phyloP scores from a whole-genome alignment of 106 monocot species.

The Dactylorhiza incarnata region DNA sequence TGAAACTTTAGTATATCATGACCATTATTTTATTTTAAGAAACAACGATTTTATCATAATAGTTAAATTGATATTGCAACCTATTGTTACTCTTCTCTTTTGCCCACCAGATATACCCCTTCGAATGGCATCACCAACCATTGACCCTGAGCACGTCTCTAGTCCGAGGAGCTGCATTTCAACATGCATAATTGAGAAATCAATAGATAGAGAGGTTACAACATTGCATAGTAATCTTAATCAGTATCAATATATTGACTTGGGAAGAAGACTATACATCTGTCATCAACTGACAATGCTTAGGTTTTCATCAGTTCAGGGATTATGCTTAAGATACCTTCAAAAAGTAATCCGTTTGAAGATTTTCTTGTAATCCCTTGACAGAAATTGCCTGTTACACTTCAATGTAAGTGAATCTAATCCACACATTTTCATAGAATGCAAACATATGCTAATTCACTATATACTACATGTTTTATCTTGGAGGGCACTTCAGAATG shows the following conservation, averaged over 20 bases:
- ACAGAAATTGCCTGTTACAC: conserved; percentile 9
- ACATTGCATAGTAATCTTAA: no score
- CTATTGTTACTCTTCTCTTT: conserved; percentile 20
- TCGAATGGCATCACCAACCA: conserved; percentile 18
- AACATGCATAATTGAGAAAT: not conserved
- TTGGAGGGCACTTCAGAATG: no score
- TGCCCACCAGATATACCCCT: conserved; percentile 20
- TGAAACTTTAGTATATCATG: no score
- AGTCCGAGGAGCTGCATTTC: conserved; percentile 6
- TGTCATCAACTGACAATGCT: no score
- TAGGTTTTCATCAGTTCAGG: not conserved
- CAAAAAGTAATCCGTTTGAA: conserved; percentile 21
- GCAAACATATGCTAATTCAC: not conserved
- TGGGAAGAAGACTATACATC: no score
- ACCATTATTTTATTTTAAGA: no score
- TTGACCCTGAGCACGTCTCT: conserved; percentile 9
- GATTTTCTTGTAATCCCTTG: conserved; percentile 10
- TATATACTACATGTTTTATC: no score
- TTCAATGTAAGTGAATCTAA: not conserved
- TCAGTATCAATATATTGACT: no score
- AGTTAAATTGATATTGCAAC: not conserved
- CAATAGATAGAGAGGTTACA: not conserved
- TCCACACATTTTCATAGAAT: not conserved
- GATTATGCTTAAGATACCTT: conserved; percentile 5
- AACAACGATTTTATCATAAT: no score